Base-by-base conservation (phyloP, 2,329 filamentous ascomycete genomes). In the Chrysoporthe puriensis region DNA sequence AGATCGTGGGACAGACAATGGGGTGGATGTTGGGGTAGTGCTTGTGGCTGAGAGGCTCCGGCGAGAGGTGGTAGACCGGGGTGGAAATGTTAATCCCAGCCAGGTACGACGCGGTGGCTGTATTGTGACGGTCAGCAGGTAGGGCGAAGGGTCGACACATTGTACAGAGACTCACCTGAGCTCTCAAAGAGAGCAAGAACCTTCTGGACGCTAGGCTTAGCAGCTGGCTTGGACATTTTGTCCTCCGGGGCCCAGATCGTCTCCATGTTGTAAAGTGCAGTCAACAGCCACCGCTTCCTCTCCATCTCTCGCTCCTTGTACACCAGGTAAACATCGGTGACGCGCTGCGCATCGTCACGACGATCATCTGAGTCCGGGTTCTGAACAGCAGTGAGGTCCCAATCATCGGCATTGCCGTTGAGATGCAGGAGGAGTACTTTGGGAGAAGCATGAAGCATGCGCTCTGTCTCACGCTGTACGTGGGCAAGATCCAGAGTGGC, bases 391-490 rank as follows among this genome's bases (percentile, higher is more conserved):
- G 44, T 4, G 6, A 36, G 6, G 36, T 52, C 54, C 1, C 21
- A 77, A 32, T 75, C 76, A 11, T 80, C 79, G 79, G 83, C 84
- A 54, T 81, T 79, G 70, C 86, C 83, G 43, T 83, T 86, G 48
- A 91, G 79, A 4, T 86, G 82, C 44, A 83, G 79, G 4, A 90
- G 78, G 57, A 89, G 81, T 42, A 84, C 78, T 61, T 83, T 81
- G 0, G 83, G 78, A 40, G 81, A 82, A 6, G 86, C 84, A 4
- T 79, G 80, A 11, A 84, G 82, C 85, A 89, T 88, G 62, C 83
- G 81, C 44, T 80, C 78, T 60, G 88, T 82, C 71, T 87, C 85
- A 9, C 82, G 80, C 73, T 87, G 84, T 67, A 88, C 78, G 9
- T 74, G 75, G 6, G 73, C 70, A 42, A 82, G 72, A 59, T 76